phyloP scores from a whole-genome alignment of 164 flowering plant species.

The Stephania cephalantha region DNA sequence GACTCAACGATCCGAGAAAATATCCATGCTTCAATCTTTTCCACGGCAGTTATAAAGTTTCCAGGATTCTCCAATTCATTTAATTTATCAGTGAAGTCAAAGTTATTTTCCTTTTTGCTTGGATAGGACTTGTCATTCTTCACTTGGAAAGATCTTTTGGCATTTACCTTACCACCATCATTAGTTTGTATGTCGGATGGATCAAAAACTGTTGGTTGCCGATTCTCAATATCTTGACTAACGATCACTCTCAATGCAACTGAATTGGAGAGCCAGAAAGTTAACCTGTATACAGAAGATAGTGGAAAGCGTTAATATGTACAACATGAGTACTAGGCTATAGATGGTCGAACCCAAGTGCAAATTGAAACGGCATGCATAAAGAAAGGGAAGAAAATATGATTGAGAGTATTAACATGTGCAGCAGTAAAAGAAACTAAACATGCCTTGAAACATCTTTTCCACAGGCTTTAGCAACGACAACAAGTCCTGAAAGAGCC shows the following conservation, averaged over 20 bases:
- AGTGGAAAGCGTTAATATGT: background rate
- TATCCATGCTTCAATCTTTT: constrained; percentile 85
- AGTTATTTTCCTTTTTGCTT: constrained; percentile 24
- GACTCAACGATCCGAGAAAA: constrained; percentile 82
- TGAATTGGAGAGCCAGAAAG: constrained; percentile 90
- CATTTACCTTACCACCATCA: constrained; percentile 21
- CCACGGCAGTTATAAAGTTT: constrained; percentile 53
- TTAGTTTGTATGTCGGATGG: constrained; percentile 15
- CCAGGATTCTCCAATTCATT: constrained; percentile 59
- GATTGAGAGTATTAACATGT: background rate
- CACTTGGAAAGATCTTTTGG: constrained; percentile 20
- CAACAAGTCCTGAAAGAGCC: constrained; percentile 63
- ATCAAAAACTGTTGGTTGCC: constrained; percentile 14
- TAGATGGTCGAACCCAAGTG: background rate
- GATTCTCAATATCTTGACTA: constrained; percentile 35
- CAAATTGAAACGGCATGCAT: background rate
- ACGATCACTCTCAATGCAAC: constrained; percentile 65
- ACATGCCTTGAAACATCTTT: constrained; percentile 90
- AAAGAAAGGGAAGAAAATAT: too few relatives aligned
- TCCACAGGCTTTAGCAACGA: constrained; percentile 90
- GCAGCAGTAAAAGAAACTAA: background rate
- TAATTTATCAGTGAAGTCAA: constrained; percentile 10
- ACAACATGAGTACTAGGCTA: too few relatives aligned
- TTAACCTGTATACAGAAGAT: constrained; percentile 49
- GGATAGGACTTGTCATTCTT: constrained; percentile 43